Evolutionary conservation across 2,329 filamentous ascomycete genomes (phyloP).

Genomic region (Aspergillus pseudoglaucus): DNA sequence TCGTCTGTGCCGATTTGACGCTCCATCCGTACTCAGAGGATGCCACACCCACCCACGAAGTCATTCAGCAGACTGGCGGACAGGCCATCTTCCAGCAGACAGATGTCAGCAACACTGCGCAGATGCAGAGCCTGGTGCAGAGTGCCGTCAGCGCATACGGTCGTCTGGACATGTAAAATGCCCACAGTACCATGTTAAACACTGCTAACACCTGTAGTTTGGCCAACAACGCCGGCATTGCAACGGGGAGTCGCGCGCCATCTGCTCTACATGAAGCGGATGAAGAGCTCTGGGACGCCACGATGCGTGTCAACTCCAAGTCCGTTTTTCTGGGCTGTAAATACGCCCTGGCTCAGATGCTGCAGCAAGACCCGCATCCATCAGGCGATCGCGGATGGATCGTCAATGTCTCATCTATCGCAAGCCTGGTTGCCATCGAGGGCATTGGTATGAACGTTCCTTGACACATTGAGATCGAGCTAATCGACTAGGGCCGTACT

Average conservation of each 20-base stretch:
- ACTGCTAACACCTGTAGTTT: conserved; percentile 25
- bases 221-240: conserved; percentile 48
- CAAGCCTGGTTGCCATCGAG: conserved; percentile 7
- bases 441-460: too few species aligned
- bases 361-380: conserved; percentile 24
- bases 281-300: conserved; percentile 39
- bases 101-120: conserved; percentile 35
- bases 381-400: conserved; percentile 29
- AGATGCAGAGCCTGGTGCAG: conserved; percentile 34
- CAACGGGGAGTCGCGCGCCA: conserved; percentile 27
- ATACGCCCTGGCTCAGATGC: conserved; percentile 30
- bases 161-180: conserved; percentile 38
- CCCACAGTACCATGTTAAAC: background rate
- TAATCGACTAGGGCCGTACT: conserved; percentile 22
- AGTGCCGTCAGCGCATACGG: conserved; percentile 32
- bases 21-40: conserved; percentile 4
- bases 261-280: conserved; percentile 41
- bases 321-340: conserved; percentile 38
- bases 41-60: conserved; percentile 25
- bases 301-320: conserved; percentile 23
- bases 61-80: conserved; percentile 29
- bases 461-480: too few species aligned
- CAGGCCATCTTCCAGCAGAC: conserved; percentile 38
- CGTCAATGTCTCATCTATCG: conserved; percentile 23
- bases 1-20: conserved; percentile 39